phyloP scores from a whole-genome alignment of 1,139 yeast species.

The Pichia kudriavzevii region DNA sequence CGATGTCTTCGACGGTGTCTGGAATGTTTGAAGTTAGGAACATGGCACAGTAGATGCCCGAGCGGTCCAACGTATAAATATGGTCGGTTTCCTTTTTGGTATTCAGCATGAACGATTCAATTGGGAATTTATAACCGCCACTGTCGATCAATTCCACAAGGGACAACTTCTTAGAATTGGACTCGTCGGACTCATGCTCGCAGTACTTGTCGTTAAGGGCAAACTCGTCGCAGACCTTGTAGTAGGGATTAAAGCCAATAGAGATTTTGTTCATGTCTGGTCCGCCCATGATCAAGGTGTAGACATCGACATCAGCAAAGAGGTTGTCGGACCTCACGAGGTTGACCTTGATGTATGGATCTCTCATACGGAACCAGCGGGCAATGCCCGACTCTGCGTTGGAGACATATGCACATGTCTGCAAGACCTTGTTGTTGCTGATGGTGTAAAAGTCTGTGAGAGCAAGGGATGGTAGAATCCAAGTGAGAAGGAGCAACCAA shows the following conservation, averaged over 20 bases:
- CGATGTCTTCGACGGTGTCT: constrained; percentile 7
- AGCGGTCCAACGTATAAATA: constrained; percentile 14
- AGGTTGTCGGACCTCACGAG: constrained; percentile 11
- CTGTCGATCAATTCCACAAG: constrained; percentile 18
- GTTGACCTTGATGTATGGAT: constrained; percentile 11
- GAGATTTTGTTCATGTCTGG: constrained; percentile 19
- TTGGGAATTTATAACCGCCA: constrained; percentile 12
- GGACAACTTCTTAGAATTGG: constrained; percentile 9
- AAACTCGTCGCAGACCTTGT: constrained; percentile 27
- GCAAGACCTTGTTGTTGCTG: constrained; percentile 18
- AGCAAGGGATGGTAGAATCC: constrained; percentile 12
- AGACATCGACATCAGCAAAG: constrained; percentile 12
- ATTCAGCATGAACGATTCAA: constrained; percentile 16
- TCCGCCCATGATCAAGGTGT: constrained; percentile 21
- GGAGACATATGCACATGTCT: constrained; percentile 27
- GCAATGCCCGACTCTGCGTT: constrained; percentile 17
- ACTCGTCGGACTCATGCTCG: constrained; percentile 15
- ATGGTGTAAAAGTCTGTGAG: constrained; percentile 20
- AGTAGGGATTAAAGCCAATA: constrained; percentile 20
- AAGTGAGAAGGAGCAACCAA: no score
- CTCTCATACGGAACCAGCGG: constrained; percentile 4
- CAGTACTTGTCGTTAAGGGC: constrained; percentile 20
- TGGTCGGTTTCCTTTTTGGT: constrained; percentile 9
- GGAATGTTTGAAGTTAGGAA: constrained; percentile 18
- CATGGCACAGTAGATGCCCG: constrained; percentile 23